These are phyloP conservation scores for Ceratocystis alfenasii DNA, from an alignment of 2,329 filamentous ascomycete species.

Conservation along the genomic window DNA sequence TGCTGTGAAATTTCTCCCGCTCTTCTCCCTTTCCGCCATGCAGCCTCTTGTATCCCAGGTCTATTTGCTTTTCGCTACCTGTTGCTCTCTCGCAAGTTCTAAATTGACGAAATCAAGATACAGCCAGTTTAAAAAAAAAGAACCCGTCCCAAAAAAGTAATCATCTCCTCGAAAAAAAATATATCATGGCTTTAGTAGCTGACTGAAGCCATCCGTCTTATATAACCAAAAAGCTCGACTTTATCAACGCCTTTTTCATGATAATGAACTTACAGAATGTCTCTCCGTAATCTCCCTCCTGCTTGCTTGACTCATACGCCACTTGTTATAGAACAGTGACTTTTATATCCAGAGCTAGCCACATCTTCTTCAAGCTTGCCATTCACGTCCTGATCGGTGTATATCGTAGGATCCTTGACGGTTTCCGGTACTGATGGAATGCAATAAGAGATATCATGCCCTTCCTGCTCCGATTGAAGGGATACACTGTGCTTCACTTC, in stretches of 20 bases:
- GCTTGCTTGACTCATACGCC: neutral
- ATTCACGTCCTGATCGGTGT: neutral
- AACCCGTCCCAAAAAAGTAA: too few relatives aligned
- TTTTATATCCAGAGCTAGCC: neutral
- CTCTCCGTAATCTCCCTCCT: neutral
- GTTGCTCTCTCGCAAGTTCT: too few relatives aligned
- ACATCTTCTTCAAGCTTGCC: neutral
- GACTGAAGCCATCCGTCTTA: neutral
- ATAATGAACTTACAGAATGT: neutral
- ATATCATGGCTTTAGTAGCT: too few relatives aligned
- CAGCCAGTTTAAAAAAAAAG: too few relatives aligned
- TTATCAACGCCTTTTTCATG: conserved; percentile 1
- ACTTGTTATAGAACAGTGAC: neutral
- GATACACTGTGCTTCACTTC: neutral
- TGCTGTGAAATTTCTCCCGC: neutral
- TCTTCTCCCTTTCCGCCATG: neutral
- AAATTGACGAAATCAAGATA: too few relatives aligned
- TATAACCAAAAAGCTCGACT: neutral
- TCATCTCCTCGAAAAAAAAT: too few relatives aligned
- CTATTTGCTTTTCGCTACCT: neutral
- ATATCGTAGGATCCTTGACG: neutral
- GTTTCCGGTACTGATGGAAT: neutral
- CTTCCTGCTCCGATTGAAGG: conserved; percentile 9
- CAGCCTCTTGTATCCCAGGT: neutral
- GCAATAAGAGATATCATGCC: neutral